Evolutionary conservation across 805 yeast genomes (phyloP), one percentile per base, ranked within the genome.

Genomic region (Pichia heedii): DNA sequence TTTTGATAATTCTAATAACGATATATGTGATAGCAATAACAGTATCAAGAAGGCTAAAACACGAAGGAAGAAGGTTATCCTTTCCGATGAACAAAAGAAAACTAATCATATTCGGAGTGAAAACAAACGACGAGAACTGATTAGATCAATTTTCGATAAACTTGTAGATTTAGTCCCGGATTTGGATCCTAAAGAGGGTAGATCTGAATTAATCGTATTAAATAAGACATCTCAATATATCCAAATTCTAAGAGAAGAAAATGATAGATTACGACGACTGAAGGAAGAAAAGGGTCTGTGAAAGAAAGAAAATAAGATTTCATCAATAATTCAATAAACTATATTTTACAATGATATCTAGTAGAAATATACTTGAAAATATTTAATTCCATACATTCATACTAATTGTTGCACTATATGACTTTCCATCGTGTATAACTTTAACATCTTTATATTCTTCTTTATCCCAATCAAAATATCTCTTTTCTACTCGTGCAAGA

Each of bases 61-160:
- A 18, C 7, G 11, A 9, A 15, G 15, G 13, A 7, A 27, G 16
- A 27, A 12, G 15, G 11, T 10, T 24, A 24, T 12, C 11, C 26
- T 24, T 4, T 24, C 26, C 2, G 26, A 24, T 9, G 66, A 61
- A 35, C 63, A 63, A 50, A 61, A 58, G 48, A 64, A 62, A 43
- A 43, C 52, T 15, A 64, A 64, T 40, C 69, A 65, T 41, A 61
- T 62, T 16, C 50, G 54, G 53, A 80, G 78, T 0, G 97, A 89
- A 58, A 89, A 87, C 58, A 84, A 83, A 55, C 70, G 97, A 54
- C 69, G 97, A 48, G 86, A 81, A 50, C 86, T 89, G 35, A 86
- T 90, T 20, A 68, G 97, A 37, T 74, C 79, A 10, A 89, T 87
- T 10, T 89, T 86, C 55, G 94, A 84, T 53, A 74, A 73, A 43